Evolutionary conservation across 2,329 filamentous ascomycete genomes (phyloP).

Genomic region (Sporothrix brasiliensis): DNA sequence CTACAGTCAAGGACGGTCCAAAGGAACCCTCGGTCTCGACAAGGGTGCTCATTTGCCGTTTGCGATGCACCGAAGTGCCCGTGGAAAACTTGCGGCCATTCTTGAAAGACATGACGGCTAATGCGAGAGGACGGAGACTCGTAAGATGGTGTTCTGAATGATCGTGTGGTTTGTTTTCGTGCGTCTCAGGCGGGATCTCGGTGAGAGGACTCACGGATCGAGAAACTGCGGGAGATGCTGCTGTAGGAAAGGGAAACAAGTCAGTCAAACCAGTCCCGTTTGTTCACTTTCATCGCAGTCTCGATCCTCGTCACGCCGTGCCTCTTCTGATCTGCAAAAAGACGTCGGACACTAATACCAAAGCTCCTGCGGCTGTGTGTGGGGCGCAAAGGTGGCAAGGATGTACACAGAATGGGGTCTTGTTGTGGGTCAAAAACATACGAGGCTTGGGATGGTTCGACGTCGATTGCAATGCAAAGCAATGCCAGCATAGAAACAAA

Average conservation of each 20-base stretch:
- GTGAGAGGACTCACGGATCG: conserved; percentile 17
- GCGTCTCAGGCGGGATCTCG: neutral
- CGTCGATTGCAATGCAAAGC: neutral
- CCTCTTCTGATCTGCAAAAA: neutral
- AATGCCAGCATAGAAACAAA: conserved; percentile 7
- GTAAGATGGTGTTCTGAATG: neutral
- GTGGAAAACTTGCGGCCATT: conserved; percentile 48
- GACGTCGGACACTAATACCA: neutral
- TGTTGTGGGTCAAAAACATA: neutral
- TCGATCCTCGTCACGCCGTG: neutral
- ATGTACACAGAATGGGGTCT: conserved; percentile 19
- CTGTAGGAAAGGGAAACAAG: neutral
- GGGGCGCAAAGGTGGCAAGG: conserved; percentile 37
- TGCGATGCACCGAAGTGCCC: conserved; percentile 51
- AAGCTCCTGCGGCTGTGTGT: conserved; percentile 36
- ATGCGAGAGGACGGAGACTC: conserved; percentile 16
- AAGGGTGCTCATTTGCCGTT: conserved; percentile 52
- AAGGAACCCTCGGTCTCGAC: conserved; percentile 50
- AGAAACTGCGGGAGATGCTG: neutral
- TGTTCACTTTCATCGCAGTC: neutral
- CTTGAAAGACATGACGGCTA: conserved; percentile 29
- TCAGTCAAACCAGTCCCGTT: neutral
- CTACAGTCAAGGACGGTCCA: conserved; percentile 53
- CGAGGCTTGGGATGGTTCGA: neutral
- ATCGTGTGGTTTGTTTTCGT: neutral